Percentiles rank a stretch among this genome's conserved stretches.
phyloP scores from a whole-genome alignment of 2,329 filamentous ascomycete species.

The Curvularia sp. region DNA sequence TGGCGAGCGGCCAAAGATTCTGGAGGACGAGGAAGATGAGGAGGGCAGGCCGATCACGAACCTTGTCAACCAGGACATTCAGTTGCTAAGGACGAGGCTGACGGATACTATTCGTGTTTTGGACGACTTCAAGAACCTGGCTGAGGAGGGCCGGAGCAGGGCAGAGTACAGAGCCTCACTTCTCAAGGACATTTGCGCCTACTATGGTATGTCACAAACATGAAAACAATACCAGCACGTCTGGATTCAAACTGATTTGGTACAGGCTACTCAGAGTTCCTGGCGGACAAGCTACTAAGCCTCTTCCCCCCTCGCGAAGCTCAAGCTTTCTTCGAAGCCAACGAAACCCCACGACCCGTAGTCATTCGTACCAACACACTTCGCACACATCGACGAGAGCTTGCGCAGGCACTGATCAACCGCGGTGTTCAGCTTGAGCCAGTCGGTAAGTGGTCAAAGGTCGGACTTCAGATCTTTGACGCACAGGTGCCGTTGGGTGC shows the following conservation, averaged over 20 bases:
- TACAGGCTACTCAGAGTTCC: slow-evolving; percentile 79
- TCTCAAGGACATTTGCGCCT: slow-evolving; percentile 89
- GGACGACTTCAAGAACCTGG: slow-evolving; percentile 83
- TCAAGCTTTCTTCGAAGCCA: slow-evolving; percentile 98
- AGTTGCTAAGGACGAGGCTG: slow-evolving; percentile 85
- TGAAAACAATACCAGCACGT: background rate
- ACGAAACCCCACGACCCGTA: slow-evolving; percentile 90
- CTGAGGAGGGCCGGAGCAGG: slow-evolving; percentile 79
- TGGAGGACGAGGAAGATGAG: slow-evolving; percentile 65
- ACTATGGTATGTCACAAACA: slow-evolving; percentile 67
- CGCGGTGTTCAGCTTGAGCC: slow-evolving; percentile 95
- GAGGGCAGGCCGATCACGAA: slow-evolving; percentile 64
- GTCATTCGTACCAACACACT: slow-evolving; percentile 98
- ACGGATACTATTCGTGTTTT: slow-evolving; percentile 92
- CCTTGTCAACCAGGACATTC: slow-evolving; percentile 81
- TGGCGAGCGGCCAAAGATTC: slow-evolving; percentile 67
- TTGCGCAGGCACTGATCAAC: slow-evolving; percentile 93
- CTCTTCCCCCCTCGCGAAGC: slow-evolving; percentile 93
- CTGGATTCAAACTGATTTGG: background rate
- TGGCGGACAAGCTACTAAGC: slow-evolving; percentile 95
- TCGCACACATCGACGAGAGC: slow-evolving; percentile 75
- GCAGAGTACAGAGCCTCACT: slow-evolving; percentile 88
- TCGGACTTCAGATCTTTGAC: slow-evolving; percentile 96
- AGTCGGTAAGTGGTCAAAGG: slow-evolving; percentile 98
- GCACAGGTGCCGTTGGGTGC: slow-evolving; percentile 86